phyloP scores from a whole-genome alignment of 1,284 basidiomycete genomes.

The Xerocomus nothofagi region DNA sequence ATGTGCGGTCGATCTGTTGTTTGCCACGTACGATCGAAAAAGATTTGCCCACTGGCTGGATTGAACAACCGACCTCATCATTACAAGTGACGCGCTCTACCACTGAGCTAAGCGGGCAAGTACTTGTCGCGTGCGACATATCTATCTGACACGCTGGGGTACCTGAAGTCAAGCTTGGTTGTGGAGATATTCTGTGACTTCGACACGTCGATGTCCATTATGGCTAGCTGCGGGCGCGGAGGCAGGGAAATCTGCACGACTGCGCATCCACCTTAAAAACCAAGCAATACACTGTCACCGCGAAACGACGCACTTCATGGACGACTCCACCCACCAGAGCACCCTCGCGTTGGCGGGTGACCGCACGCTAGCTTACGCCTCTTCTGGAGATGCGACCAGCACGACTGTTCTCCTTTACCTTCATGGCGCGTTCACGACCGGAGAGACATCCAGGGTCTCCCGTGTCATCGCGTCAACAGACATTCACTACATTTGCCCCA shows the following conservation, averaged over 20 bases:
- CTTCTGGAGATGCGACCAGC: slow-evolving; percentile 48
- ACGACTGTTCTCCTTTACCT: slow-evolving; percentile 51
- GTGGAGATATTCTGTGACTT: not conserved
- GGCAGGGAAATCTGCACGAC: not conserved
- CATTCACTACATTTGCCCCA: slow-evolving; percentile 48
- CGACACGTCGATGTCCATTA: not conserved
- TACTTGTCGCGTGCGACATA: not conserved
- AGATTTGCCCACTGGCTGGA: slow-evolving; percentile 48
- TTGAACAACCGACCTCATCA: slow-evolving; percentile 60
- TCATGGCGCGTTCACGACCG: slow-evolving; percentile 52
- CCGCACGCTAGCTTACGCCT: slow-evolving; percentile 51
- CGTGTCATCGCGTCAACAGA: slow-evolving; percentile 40
- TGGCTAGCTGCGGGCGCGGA: slow-evolving; percentile 4
- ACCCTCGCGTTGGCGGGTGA: slow-evolving; percentile 43
- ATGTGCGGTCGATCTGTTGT: not conserved
- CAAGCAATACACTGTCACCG: not conserved
- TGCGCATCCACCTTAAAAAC: slow-evolving; percentile 5
- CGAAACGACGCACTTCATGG: not conserved
- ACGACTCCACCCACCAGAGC: slow-evolving; percentile 33
- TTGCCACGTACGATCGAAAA: not conserved
- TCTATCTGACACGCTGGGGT: not conserved
- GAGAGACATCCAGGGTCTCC: slow-evolving; percentile 37
- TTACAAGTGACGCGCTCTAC: slow-evolving; percentile 61
- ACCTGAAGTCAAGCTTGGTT: too few species aligned
- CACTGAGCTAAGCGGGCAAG: slow-evolving; percentile 57